phyloP scores from a whole-genome alignment of 176 grass and related monocot species.

The Carex scoparia region DNA sequence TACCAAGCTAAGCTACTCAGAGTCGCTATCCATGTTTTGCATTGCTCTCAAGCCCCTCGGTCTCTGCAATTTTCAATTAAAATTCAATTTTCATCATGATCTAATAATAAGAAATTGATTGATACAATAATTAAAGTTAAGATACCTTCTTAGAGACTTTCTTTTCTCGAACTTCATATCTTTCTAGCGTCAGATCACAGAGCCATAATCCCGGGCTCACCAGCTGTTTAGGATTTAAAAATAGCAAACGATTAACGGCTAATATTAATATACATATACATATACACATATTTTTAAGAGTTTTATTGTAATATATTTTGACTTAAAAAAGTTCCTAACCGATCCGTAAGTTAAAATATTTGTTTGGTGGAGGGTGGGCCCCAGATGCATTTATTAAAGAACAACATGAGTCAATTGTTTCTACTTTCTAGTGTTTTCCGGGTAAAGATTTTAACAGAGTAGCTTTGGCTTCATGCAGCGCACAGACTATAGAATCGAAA shows the following conservation, averaged over 20 bases:
- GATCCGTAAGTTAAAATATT: not conserved
- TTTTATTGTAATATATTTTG: not conserved
- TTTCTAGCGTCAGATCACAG: conserved; percentile 74
- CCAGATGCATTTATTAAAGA: not conserved
- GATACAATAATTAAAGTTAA: not conserved
- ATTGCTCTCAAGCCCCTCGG: conserved; percentile 85
- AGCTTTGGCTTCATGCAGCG: too few relatives aligned
- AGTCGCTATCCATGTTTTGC: conserved; percentile 89
- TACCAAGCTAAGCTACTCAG: conserved; percentile 41
- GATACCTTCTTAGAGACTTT: conserved; percentile 70
- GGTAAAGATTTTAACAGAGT: too few relatives aligned
- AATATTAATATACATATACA: not conserved
- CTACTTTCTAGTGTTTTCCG: not conserved
- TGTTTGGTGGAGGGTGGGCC: not conserved
- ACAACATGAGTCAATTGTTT: conserved; percentile 10
- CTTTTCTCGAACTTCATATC: conserved; percentile 97
- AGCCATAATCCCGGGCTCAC: conserved; percentile 89
- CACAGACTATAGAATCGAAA: too few relatives aligned
- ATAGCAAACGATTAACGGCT: not conserved
- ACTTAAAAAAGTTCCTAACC: not conserved
- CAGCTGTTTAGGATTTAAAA: conserved; percentile 34
- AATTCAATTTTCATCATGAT: not conserved
- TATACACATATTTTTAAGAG: too few relatives aligned
- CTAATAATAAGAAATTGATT: too few relatives aligned
- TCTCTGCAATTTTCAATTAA: conserved; percentile 39